Evolutionary conservation across 1,139 yeast genomes (phyloP).

Genomic region (Diutina sp.): DNA sequence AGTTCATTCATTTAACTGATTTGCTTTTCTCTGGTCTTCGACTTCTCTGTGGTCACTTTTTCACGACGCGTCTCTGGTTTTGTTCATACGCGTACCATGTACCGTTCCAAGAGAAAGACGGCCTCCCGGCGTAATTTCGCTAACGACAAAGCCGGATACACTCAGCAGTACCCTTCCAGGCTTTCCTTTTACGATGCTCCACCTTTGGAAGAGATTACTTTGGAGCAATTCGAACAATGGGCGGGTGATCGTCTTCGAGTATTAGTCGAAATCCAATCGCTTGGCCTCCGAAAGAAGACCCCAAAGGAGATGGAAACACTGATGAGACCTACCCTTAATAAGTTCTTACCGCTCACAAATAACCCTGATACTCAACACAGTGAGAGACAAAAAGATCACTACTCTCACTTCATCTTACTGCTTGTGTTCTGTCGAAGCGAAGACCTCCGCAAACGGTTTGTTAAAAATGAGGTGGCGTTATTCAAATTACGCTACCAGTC

Average conservation of each 20-base stretch:
- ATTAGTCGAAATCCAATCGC: constrained; percentile 73
- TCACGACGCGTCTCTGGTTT: background rate
- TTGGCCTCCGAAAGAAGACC: constrained; percentile 51
- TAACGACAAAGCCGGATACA: constrained; percentile 5
- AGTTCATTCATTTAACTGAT: too few relatives aligned
- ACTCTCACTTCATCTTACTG: constrained; percentile 78
- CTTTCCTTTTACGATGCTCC: constrained; percentile 62
- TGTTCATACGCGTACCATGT: constrained; percentile 1
- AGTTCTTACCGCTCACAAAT: constrained; percentile 50
- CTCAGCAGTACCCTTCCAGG: constrained; percentile 13
- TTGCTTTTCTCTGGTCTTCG: background rate
- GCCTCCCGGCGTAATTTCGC: constrained; percentile 67
- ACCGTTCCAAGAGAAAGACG: constrained; percentile 46
- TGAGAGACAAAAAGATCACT: constrained; percentile 80
- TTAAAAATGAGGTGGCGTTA: constrained; percentile 60
- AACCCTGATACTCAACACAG: constrained; percentile 19
- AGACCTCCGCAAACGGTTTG: constrained; percentile 69
- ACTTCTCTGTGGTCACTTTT: background rate
- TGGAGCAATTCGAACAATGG: constrained; percentile 91
- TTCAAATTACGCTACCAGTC: constrained; percentile 62
- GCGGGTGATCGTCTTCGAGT: constrained; percentile 84
- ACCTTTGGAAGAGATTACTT: constrained; percentile 73
- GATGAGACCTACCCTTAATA: constrained; percentile 52
- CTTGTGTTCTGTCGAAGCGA: constrained; percentile 86
- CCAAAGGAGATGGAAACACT: constrained; percentile 52